Evolutionary conservation across 78 protist genomes (phyloP).

Genomic region (Goniomonas avonlea): DNA sequence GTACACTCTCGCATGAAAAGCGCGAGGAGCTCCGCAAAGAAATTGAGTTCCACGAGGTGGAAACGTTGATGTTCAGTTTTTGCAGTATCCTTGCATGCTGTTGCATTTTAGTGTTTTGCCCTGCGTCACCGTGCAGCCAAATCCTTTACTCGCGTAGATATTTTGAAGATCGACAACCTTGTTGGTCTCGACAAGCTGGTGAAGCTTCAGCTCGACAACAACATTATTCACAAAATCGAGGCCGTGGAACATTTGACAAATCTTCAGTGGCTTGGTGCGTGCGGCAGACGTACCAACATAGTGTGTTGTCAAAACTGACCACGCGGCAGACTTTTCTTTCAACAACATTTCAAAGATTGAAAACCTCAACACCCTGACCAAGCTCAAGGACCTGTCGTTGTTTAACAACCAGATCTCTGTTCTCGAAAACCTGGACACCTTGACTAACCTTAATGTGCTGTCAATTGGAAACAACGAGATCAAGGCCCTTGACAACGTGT

Average conservation of each 20-base stretch:
- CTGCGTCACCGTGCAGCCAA: not conserved
- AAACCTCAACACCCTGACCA: constrained; percentile 8
- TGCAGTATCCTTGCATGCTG: not conserved
- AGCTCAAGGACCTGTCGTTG: constrained; percentile 16
- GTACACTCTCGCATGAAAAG: not conserved
- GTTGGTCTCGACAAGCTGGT: not conserved
- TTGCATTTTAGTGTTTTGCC: not conserved
- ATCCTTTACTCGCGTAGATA: not conserved
- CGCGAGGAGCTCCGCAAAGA: not conserved
- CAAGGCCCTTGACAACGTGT: not conserved
- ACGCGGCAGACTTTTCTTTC: constrained; percentile 32
- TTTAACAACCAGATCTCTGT: not conserved
- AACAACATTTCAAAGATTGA: constrained; percentile 30
- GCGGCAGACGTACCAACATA: no score
- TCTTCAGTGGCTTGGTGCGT: constrained; percentile 14
- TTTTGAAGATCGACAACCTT: constrained; percentile 25
- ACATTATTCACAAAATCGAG: constrained; percentile 21
- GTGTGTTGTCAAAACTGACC: no score
- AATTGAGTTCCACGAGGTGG: constrained; percentile 8
- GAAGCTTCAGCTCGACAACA: constrained; percentile 42
- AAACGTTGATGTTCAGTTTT: not conserved
- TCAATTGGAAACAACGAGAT: constrained; percentile 2
- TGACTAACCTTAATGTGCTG: not conserved
- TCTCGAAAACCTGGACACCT: constrained; percentile 16
- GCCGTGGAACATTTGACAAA: not conserved